Base-by-base conservation (phyloP, 352 stramenopile genomes). In the Globisporangium takayamanum region DNA sequence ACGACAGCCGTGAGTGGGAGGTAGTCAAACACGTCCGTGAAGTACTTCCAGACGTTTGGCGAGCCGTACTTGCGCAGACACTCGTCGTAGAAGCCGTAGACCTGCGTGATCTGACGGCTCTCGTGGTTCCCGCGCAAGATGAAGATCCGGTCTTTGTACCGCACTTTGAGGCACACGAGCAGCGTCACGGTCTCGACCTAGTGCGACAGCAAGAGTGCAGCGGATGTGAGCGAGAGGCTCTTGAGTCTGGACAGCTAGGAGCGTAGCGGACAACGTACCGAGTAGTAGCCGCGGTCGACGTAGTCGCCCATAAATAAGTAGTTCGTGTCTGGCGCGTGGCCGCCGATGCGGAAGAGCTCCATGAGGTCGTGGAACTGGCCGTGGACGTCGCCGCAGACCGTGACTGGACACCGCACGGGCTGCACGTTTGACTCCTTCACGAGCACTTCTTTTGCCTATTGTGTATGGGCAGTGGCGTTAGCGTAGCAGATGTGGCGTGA, bases 291-390 rank as follows among this genome's bases (percentile, higher is more conserved):
- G 62, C 97, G 76, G 77, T 99, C 97, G n/a, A 99, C 97, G 68
- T 99, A 99, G 78, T 99, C 97, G 47, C 97, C 97, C 89, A 99
- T 97, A 72, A 99, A 99, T 55, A 99, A 75, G 78, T 99, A 99
- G 75, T 99, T 99, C 16, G 95, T 97, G 67, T 96, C 80, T 16
- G 89, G 89, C 33, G 78, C 68, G 53, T 97, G 78, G 41, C 89
- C 89, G 26, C 89, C 89, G 52, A 97, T 96, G 48, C 81, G 66
- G 59, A 87, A 88, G 18, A 84, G 70, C 59, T 84, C 73, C 73
- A 84, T 80, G 55, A 88, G 71, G 54, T 84, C 73, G 64, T 84
- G 73, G 66, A 87, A 88, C 61, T 87, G 78, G 56, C 74, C 76
- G 64, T 87, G 76, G 16, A 84, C 72, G 64, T 83, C 70, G 55